These are phyloP conservation scores for Peniophora sp. DNA, from an alignment of 1,284 basidiomycete species.

Conservation along the genomic window DNA sequence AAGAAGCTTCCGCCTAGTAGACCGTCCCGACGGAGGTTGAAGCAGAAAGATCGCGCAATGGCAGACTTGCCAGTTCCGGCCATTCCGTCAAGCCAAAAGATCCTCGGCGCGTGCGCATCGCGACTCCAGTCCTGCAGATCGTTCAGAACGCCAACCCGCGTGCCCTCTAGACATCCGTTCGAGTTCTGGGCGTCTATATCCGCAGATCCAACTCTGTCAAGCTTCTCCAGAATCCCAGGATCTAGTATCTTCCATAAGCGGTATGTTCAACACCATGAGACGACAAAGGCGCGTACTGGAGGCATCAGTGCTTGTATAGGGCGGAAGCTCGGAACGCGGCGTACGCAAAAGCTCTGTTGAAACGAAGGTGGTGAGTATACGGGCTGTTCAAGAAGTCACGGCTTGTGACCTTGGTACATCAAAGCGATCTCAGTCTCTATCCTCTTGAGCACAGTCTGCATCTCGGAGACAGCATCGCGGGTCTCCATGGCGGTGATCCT, in stretches of 20 bases:
- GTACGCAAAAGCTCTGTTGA: no score
- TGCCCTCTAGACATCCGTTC: constrained; percentile 6
- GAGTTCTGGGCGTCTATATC: neutral
- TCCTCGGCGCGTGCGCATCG: constrained; percentile 2
- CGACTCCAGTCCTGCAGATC: constrained; percentile 10
- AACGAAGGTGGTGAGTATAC: no score
- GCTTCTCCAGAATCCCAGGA: neutral
- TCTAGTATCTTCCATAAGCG: neutral
- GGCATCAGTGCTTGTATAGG: no score
- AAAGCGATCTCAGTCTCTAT: no score
- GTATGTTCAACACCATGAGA: no score
- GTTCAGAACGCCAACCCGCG: constrained; percentile 9
- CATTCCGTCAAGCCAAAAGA: constrained; percentile 18
- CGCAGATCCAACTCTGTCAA: neutral
- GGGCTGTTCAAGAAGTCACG: no score
- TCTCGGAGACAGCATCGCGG: no score
- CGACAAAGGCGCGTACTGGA: no score
- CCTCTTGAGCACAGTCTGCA: no score
- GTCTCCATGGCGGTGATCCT: no score
- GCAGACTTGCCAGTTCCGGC: constrained; percentile 18
- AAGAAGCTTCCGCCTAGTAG: constrained; percentile 15
- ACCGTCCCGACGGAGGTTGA: constrained; percentile 1
- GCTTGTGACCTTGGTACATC: no score
- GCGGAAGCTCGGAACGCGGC: no score
- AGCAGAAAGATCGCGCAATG: constrained; percentile 12